Percentiles rank a stretch among this genome's conserved stretches.
Evolutionary conservation across 202 grass and related monocot species (phyloP).

Genomic region (Eragrostis tef): DNA sequence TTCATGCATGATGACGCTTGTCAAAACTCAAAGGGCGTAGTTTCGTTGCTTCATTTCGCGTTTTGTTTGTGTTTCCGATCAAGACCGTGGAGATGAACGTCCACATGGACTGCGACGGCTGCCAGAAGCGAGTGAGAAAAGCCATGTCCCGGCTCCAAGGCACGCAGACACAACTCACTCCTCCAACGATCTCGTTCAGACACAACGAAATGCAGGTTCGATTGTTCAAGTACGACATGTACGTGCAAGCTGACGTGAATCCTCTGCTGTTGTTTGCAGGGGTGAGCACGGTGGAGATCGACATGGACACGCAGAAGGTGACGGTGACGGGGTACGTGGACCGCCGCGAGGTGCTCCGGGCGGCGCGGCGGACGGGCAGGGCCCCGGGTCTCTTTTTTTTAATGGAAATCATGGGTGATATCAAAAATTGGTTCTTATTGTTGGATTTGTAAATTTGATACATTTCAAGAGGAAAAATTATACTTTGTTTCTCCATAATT

Average conservation of each 20-base stretch:
- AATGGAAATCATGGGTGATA: no score
- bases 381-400: no score
- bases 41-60: not conserved
- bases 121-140: slow-evolving; percentile 66
- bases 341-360: slow-evolving; percentile 64
- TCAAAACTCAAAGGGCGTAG: not conserved
- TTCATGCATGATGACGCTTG: not conserved
- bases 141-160: slow-evolving; percentile 74
- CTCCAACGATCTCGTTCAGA: not conserved
- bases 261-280: slow-evolving; percentile 43
- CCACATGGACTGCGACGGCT: slow-evolving; percentile 92
- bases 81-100: slow-evolving; percentile 89
- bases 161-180: slow-evolving; percentile 24
- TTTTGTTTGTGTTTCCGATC: slow-evolving; percentile 2
- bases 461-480: no score
- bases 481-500: no score
- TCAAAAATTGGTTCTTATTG: no score
- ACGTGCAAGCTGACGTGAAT: not conserved
- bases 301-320: slow-evolving; percentile 87
- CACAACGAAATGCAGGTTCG: not conserved
- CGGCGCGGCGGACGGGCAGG: slow-evolving; percentile 72
- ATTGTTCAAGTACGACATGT: no score
- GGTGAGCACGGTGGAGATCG: slow-evolving; percentile 71
- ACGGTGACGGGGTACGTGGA: slow-evolving; percentile 78
- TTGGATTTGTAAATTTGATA: no score